Percentiles rank a stretch among this genome's conserved stretches.
These are phyloP conservation scores for Polyplosphaeria fusca DNA, from an alignment of 495 filamentous ascomycete species.

Conservation along the genomic window DNA sequence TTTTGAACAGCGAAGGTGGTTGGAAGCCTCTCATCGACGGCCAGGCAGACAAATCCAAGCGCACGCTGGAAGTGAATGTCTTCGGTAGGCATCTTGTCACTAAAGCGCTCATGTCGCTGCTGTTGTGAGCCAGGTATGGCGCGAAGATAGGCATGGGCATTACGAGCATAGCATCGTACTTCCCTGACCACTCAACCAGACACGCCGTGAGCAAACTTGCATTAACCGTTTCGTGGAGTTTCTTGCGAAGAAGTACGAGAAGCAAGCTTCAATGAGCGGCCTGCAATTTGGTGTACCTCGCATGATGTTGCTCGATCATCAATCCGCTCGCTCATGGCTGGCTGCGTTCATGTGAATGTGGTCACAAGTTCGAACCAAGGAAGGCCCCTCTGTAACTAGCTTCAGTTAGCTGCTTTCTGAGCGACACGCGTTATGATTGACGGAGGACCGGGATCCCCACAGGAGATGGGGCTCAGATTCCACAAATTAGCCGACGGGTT, in stretches of 20 bases:
- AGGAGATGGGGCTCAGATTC: no score
- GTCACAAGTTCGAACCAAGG: no score
- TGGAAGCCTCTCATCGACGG: conserved; percentile 16
- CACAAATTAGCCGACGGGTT: no score
- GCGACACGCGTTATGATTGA: no score
- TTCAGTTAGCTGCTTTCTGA: no score
- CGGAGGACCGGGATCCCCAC: no score
- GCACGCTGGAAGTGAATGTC: conserved; percentile 10
- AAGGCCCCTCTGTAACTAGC: no score
- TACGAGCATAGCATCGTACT: conserved; percentile 5
- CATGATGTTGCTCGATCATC: no score
- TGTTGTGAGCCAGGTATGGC: conserved; percentile 2
- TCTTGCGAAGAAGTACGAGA: conserved; percentile 4
- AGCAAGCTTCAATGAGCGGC: no score
- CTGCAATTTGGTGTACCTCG: no score
- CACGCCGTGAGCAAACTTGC: conserved; percentile 2
- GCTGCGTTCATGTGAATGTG: no score
- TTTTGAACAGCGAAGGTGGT: conserved; percentile 2
- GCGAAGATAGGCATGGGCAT: conserved; percentile 10
- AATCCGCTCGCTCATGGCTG: no score
- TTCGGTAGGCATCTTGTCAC: conserved; percentile 8
- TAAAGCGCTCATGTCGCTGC: background rate
- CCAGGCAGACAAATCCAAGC: conserved; percentile 1
- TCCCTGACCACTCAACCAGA: conserved; percentile 6
- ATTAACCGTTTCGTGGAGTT: conserved; percentile 12